Conservation (phyloP, 805 yeast genomes). For the Wickerhamiella kazuoi region DNA sequence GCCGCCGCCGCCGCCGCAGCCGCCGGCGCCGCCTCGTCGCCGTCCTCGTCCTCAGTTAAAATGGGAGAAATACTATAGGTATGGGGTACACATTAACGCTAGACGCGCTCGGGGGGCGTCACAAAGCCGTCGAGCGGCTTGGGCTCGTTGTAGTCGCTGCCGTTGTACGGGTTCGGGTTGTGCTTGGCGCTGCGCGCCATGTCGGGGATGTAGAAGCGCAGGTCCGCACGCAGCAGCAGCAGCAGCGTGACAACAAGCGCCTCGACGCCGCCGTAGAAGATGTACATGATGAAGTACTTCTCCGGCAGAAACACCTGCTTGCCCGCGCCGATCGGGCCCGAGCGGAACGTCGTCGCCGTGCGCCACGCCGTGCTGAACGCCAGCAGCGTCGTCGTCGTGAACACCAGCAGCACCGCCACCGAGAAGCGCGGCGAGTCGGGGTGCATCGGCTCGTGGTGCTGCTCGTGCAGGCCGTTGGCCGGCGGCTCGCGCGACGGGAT, state of each 20-base stretch:
- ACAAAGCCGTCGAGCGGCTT: slow-evolving; percentile 4
- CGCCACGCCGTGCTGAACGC: slow-evolving; percentile 19
- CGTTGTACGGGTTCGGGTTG: slow-evolving; percentile 7
- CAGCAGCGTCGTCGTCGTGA: slow-evolving; percentile 11
- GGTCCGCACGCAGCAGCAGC: slow-evolving; percentile 48
- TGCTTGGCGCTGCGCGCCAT: slow-evolving; percentile 6
- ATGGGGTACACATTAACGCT: neutral
- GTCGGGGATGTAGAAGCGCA: slow-evolving; percentile 69
- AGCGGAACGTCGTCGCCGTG: slow-evolving; percentile 18
- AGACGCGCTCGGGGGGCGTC: neutral
- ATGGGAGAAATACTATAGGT: neutral
- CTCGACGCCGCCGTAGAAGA: slow-evolving; percentile 55
- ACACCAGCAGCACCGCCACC: slow-evolving; percentile 26
- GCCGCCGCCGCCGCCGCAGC: neutral
- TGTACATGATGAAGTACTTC: slow-evolving; percentile 43
- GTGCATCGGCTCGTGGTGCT: slow-evolving; percentile 31
- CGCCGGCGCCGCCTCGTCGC: neutral
- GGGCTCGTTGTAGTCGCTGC: slow-evolving; percentile 8
- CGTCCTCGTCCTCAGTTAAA: too few species aligned
- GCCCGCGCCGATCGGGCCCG: slow-evolving; percentile 1
- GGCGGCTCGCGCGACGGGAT: slow-evolving; percentile 39
- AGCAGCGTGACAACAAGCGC: slow-evolving; percentile 37
- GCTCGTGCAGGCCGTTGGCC: slow-evolving; percentile 27
- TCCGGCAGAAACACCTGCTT: slow-evolving; percentile 27
- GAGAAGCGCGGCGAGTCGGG: slow-evolving; percentile 20